Percentiles rank a stretch among this genome's conserved stretches.
phyloP scores from a whole-genome alignment of 495 filamentous ascomycete genomes.

The Apiosordaria backusii region DNA sequence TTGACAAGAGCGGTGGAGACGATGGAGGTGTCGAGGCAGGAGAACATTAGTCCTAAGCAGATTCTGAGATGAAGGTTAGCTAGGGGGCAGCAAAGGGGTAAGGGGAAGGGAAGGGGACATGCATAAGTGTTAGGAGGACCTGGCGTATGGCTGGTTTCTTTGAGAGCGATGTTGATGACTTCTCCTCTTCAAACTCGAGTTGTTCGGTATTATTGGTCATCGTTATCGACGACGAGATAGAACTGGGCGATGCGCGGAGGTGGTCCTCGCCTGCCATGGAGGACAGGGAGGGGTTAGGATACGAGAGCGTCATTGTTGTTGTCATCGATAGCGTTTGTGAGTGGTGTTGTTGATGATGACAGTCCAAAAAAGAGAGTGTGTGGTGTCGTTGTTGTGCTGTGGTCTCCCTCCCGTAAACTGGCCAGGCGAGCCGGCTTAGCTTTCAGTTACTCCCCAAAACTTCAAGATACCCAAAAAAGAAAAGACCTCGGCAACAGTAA shows the following conservation, averaged over 20 bases:
- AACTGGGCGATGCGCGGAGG: not conserved
- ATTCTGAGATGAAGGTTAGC: constrained; percentile 38
- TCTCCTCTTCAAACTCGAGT: constrained; percentile 5
- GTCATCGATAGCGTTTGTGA: not conserved
- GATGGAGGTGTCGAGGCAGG: constrained; percentile 60
- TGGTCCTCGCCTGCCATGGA: constrained; percentile 18
- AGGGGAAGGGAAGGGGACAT: constrained; percentile 2
- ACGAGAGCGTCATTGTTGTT: constrained; percentile 23
- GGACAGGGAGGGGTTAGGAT: constrained; percentile 31
- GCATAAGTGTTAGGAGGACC: constrained; percentile 27
- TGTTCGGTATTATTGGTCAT: constrained; percentile 9
- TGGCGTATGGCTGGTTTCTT: constrained; percentile 15
- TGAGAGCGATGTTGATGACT: not conserved
- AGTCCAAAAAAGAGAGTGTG: not conserved
- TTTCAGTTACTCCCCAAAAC: not conserved
- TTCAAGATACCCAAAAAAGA: not conserved
- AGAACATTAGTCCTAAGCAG: constrained; percentile 54
- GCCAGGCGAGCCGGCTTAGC: not conserved
- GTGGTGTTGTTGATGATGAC: not conserved
- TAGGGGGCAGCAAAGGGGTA: not conserved
- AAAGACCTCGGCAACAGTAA: not conserved
- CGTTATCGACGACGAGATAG: not conserved
- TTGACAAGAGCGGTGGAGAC: constrained; percentile 60
- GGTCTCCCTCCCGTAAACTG: not conserved
- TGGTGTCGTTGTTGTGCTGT: not conserved